Evolutionary conservation across 768 basidiomycete genomes (phyloP).

Genomic region (Suillus lakei): DNA sequence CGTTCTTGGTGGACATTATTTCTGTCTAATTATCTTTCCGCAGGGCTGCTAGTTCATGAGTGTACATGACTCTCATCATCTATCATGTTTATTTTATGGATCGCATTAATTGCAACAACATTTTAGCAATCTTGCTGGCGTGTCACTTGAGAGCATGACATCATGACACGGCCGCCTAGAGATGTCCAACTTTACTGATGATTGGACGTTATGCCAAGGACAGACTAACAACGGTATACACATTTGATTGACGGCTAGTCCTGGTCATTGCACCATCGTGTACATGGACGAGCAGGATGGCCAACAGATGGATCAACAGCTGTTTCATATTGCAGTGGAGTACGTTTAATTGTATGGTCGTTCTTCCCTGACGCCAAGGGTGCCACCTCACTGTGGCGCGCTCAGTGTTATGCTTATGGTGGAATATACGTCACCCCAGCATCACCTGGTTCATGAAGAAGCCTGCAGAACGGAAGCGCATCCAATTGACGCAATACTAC

Average conservation of each 20-base stretch:
- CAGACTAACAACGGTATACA: neutral
- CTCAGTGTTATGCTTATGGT: constrained; percentile 53
- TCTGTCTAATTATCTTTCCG: neutral
- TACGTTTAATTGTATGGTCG: constrained; percentile 17
- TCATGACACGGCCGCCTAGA: neutral
- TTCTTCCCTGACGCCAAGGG: constrained; percentile 21
- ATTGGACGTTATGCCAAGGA: neutral
- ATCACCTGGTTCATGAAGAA: constrained; percentile 26
- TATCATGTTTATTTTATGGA: constrained; percentile 5
- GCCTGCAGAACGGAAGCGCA: constrained; percentile 52
- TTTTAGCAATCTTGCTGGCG: neutral
- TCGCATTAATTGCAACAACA: constrained; percentile 3
- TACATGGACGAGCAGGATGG: neutral
- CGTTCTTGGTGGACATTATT: neutral
- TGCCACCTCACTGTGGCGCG: constrained; percentile 23
- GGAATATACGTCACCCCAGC: constrained; percentile 56
- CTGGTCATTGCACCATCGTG: neutral
- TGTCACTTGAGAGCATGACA: neutral
- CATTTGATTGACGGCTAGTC: neutral
- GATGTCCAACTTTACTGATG: neutral
- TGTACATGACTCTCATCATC: neutral
- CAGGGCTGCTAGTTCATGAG: constrained; percentile 5
- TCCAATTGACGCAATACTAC: constrained; percentile 67
- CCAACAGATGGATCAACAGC: neutral
- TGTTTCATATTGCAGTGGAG: neutral